phyloP scores from a whole-genome alignment of 495 filamentous ascomycete species.

The Opeltia flavorubescens region DNA sequence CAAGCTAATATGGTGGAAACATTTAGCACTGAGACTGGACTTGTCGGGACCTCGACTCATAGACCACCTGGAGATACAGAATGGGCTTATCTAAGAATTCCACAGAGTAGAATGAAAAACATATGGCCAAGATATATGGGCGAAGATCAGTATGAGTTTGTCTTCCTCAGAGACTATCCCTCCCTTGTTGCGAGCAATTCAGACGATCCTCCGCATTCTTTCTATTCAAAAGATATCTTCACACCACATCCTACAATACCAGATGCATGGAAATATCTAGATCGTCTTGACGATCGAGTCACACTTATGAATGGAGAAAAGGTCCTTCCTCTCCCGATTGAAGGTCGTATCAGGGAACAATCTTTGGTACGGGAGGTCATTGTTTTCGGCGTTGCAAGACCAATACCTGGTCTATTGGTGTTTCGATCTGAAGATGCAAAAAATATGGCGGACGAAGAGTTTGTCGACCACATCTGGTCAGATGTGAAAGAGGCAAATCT shows the following conservation, averaged over 20 bases:
- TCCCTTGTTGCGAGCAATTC: slow-evolving; percentile 38
- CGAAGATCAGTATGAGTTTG: slow-evolving; percentile 34
- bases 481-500: slow-evolving; percentile 29
- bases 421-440: slow-evolving; percentile 26
- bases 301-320: slow-evolving; percentile 58
- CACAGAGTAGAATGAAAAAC: slow-evolving; percentile 29
- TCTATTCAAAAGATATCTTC: slow-evolving; percentile 48
- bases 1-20: neutral
- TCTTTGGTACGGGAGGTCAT: slow-evolving; percentile 39
- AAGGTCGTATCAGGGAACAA: slow-evolving; percentile 39
- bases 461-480: slow-evolving; percentile 33
- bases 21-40: slow-evolving; percentile 39
- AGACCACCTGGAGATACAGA: slow-evolving; percentile 31
- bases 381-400: slow-evolving; percentile 39
- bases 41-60: slow-evolving; percentile 33
- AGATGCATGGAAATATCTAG: slow-evolving; percentile 50
- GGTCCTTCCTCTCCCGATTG: slow-evolving; percentile 47
- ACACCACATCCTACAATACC: slow-evolving; percentile 41
- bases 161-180: slow-evolving; percentile 36
- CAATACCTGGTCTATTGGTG: slow-evolving; percentile 39
- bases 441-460: slow-evolving; percentile 24
- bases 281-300: slow-evolving; percentile 47
- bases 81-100: slow-evolving; percentile 40
- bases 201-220: slow-evolving; percentile 34
- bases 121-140: slow-evolving; percentile 37